Evolutionary conservation across 345 rosid species (phyloP).

Genomic region (Eucalyptus erythrocorys): DNA sequence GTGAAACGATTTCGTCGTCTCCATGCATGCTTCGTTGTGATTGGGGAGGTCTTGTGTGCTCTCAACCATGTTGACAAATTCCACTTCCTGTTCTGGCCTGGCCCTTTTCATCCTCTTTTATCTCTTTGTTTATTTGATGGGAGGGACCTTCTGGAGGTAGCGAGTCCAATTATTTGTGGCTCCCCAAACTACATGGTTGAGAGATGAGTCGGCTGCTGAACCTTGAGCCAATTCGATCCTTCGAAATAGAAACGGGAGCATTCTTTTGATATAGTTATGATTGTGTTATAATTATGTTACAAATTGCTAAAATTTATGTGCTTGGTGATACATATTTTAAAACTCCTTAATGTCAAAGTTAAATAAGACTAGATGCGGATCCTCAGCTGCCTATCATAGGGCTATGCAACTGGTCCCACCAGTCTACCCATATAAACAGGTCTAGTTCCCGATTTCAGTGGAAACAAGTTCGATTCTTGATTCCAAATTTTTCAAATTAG

Average conservation of each 20-base stretch:
- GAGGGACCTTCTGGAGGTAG: neutral
- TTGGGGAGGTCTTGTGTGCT: neutral
- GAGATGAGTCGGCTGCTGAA: neutral
- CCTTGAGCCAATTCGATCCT: no score
- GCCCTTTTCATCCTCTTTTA: neutral
- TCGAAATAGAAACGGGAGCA: no score
- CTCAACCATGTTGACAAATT: neutral
- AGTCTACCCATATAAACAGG: no score
- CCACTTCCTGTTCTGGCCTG: neutral
- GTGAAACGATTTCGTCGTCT: neutral
- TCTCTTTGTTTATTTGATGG: neutral
- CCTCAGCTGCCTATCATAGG: no score
- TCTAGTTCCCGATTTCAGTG: rapidly evolving
- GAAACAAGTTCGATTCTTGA: rapidly evolving
- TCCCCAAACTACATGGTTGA: neutral
- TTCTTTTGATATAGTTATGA: no score
- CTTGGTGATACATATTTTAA: no score
- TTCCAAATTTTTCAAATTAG: no score
- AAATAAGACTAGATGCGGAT: no score
- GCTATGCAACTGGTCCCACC: no score
- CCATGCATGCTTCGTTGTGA: neutral
- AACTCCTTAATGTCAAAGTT: no score
- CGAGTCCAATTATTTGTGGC: neutral
- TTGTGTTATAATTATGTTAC: no score
- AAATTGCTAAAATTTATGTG: no score